phyloP scores from a whole-genome alignment of 768 basidiomycete genomes.

The Mycena sanguinolenta region DNA sequence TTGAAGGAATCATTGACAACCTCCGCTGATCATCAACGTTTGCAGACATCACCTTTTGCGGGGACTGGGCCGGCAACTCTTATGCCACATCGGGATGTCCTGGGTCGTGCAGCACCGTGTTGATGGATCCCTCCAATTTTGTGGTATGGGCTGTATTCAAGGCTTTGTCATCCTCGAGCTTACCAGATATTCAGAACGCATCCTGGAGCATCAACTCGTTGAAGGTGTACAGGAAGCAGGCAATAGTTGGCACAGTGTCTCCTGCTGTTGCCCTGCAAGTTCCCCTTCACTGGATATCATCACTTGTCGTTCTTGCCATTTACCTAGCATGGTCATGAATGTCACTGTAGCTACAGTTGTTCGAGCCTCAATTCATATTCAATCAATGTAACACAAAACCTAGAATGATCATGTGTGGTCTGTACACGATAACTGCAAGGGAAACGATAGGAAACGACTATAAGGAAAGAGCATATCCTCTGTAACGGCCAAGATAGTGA shows the following conservation, averaged over 20 bases:
- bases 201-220: slow-evolving; percentile 85
- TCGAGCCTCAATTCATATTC: not conserved
- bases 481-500: not conserved
- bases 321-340: slow-evolving; percentile 4
- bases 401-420: not conserved
- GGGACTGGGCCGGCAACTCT: slow-evolving; percentile 89
- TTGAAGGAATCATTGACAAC: slow-evolving; percentile 27
- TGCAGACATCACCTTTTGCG: slow-evolving; percentile 87
- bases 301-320: not conserved
- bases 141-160: slow-evolving; percentile 66
- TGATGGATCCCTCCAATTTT: slow-evolving; percentile 81
- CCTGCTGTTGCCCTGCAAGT: slow-evolving; percentile 22
- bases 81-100: slow-evolving; percentile 82
- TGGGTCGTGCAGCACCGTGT: slow-evolving; percentile 73
- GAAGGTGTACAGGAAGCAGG: slow-evolving; percentile 78
- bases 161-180: not conserved
- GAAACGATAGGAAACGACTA: not conserved
- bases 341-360: not conserved
- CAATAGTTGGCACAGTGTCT: slow-evolving; percentile 54
- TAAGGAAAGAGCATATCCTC: not conserved
- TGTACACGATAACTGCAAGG: not conserved
- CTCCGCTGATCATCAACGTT: slow-evolving; percentile 6
- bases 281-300: slow-evolving; percentile 11
- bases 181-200: slow-evolving; percentile 67
- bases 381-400: not conserved